phyloP scores from a whole-genome alignment of 169 alveolate species.

The Theileria sp. region DNA sequence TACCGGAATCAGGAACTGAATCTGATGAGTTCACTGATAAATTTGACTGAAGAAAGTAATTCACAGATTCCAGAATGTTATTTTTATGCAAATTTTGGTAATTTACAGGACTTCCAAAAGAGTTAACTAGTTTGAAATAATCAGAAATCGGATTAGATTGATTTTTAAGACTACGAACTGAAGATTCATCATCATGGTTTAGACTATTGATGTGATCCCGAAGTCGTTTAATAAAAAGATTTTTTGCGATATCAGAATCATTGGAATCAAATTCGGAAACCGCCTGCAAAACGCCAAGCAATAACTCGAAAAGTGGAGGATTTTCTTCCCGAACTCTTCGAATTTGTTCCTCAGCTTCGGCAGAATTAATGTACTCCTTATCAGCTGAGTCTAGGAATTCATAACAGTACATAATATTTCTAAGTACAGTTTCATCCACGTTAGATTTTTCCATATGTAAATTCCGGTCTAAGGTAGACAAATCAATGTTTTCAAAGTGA shows the following conservation, averaged over 20 bases:
- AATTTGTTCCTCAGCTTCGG: conserved; percentile 22
- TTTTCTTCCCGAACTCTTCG: background rate
- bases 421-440: conserved; percentile 23
- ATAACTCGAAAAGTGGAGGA: conserved; percentile 24
- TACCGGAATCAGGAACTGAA: conserved; percentile 4
- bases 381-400: conserved; percentile 30
- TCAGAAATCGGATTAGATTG: conserved; percentile 12
- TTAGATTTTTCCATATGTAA: conserved; percentile 6
- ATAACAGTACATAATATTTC: conserved; percentile 44
- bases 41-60: background rate
- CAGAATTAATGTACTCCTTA: conserved; percentile 31
- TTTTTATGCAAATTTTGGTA: background rate
- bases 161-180: conserved; percentile 4
- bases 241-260: conserved; percentile 32
- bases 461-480: background rate
- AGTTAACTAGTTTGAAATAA: conserved; percentile 12
- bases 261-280: background rate
- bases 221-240: conserved; percentile 20
- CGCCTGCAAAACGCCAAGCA: conserved; percentile 17
- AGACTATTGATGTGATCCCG: conserved; percentile 1
- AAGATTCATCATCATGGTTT: conserved; percentile 16
- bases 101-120: background rate
- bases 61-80: background rate
- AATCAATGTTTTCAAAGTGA: background rate
- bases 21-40: background rate